Base-by-base conservation (phyloP, 1,139 yeast species). In the Hansenula anomala region DNA sequence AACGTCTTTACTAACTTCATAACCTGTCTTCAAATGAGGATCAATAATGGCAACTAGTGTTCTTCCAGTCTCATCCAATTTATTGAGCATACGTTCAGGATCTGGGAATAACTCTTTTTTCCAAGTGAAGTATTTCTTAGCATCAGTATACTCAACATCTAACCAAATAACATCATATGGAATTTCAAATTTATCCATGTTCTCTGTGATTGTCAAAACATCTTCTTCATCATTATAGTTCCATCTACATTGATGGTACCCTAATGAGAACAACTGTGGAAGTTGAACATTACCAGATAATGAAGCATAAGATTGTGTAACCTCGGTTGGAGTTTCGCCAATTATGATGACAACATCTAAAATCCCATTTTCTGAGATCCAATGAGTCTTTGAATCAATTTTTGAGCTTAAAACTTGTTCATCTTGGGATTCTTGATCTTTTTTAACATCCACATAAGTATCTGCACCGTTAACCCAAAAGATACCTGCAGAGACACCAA, bases 241-340 rank as follows among this genome's bases (percentile, higher is more conserved):
- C 98, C 98, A 92, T 54, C 98, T 73, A 59, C 97, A 92, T 61
- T 90, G 97, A 57, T 92, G 98, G 56, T 92, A 87, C 0, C 96
- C 98, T 27, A 89, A 63, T 0, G 96, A 70, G 51, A 89, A 85
- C 32, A 81, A 51, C 45, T 80, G 86, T 0, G 98, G 99, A n/a
- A 92, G 64, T 12, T 67, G 61, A 0, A 88, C 70, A 44, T 66
- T 74, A 1, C 99, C 98, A 0, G 95, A 81, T n/a, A 92, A 60
- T 6, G 62, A 54, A 1, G 90, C 84, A 57, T 84, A 92, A 31
- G 77, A 70, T 36, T 69, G 56, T 36, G 81, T 74, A 24, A 92
- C 71, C 9, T 74, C 76, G 1, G 58, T 52, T 2, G 97, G 94
- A 0, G 69, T 63, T 9, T 73, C 69, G 12, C 79, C 94, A 23